phyloP scores from a whole-genome alignment of 805 yeast genomes.

The Nakazawaea populi region DNA sequence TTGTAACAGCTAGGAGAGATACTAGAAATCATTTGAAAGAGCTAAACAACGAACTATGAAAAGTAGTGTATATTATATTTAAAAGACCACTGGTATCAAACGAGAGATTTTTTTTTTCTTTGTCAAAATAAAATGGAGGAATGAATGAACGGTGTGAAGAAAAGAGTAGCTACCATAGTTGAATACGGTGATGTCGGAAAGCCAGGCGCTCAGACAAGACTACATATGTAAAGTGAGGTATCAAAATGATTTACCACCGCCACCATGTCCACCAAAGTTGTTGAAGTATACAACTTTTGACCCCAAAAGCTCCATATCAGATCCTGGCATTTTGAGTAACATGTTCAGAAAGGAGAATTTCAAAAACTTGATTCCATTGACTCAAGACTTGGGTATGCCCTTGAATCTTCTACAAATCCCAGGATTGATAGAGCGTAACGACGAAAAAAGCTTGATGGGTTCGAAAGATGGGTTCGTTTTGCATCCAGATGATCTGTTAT shows the following conservation, averaged over 20 bases:
- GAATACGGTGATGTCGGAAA: not conserved
- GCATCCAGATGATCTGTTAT: conserved; percentile 71
- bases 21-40: conserved; percentile 2
- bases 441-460: conserved; percentile 35
- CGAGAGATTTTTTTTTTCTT: not conserved
- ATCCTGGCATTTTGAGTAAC: conserved; percentile 58
- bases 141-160: not conserved
- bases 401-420: conserved; percentile 65
- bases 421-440: conserved; percentile 60
- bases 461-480: conserved; percentile 28
- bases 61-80: not conserved
- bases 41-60: conserved; percentile 1
- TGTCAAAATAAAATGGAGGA: not conserved
- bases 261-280: conserved; percentile 85
- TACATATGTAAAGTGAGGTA: conserved; percentile 80
- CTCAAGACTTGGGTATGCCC: conserved; percentile 68
- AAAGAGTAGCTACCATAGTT: not conserved
- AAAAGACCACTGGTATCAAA: not conserved
- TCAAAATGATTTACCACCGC: conserved; percentile 86
- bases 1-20: not conserved
- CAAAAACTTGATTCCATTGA: conserved; percentile 50
- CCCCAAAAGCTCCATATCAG: conserved; percentile 36
- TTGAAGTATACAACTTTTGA: conserved; percentile 46
- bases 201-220: conserved; percentile 47
- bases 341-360: conserved; percentile 73